These are phyloP conservation scores for Mycena galopus DNA, from an alignment of 768 basidiomycete species.

Conservation along the genomic window DNA sequence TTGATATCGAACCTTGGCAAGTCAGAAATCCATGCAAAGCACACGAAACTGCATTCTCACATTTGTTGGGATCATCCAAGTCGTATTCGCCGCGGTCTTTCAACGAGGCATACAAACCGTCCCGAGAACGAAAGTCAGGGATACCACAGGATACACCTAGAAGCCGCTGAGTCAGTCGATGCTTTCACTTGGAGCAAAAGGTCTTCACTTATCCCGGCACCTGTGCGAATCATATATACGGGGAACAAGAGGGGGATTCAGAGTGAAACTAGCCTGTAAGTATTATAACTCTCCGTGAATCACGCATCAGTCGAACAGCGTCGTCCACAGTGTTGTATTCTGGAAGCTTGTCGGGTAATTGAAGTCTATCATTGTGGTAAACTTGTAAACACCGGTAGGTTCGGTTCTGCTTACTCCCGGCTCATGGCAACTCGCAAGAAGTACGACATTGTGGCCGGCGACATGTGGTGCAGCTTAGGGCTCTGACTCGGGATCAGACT, in stretches of 20 bases:
- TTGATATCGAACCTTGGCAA: conserved; percentile 83
- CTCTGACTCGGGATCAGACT: background rate
- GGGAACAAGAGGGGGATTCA: background rate
- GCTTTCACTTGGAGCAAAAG: background rate
- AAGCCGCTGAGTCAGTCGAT: background rate
- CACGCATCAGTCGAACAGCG: conserved; percentile 74
- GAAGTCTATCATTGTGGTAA: conserved; percentile 60
- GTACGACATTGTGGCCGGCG: conserved; percentile 70
- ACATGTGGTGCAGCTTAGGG: conserved; percentile 68
- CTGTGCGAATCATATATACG: background rate
- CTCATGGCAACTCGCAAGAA: conserved; percentile 81
- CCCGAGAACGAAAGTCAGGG: conserved; percentile 88
- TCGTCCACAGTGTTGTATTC: conserved; percentile 83
- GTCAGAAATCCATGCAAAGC: background rate
- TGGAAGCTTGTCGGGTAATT: conserved; percentile 74
- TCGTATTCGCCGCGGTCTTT: conserved; percentile 79
- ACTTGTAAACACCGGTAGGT: background rate
- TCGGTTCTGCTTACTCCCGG: conserved; percentile 65
- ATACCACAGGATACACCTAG: conserved; percentile 90
- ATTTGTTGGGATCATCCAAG: conserved; percentile 93
- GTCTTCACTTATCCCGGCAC: conserved; percentile 55
- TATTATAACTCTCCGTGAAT: conserved; percentile 76
- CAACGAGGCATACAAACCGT: conserved; percentile 84
- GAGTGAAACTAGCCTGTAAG: conserved; percentile 59
- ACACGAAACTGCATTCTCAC: conserved; percentile 53